Evolutionary conservation across 768 basidiomycete species (phyloP).

Genomic region (Tulasnella sp.): DNA sequence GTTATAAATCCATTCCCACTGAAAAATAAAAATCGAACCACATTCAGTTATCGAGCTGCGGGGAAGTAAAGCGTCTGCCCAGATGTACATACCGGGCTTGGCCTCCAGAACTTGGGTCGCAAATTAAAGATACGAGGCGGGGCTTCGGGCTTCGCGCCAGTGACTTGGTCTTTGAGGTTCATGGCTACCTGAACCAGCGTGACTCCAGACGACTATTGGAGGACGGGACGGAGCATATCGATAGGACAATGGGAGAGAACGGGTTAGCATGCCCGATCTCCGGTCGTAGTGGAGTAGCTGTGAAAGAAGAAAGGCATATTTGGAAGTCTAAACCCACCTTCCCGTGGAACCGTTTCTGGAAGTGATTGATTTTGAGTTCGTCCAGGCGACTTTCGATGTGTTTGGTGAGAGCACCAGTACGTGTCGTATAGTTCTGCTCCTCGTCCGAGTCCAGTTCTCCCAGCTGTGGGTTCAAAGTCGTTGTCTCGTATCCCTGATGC

Average conservation of each 20-base stretch:
- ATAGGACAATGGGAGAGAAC: neutral
- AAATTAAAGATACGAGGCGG: conserved; percentile 14
- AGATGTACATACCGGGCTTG: conserved; percentile 13
- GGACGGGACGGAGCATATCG: neutral
- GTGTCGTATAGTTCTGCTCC: neutral
- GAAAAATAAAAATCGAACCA: conserved; percentile 14
- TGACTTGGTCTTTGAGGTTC: conserved; percentile 46
- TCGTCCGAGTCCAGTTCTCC: neutral
- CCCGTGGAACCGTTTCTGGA: conserved; percentile 5
- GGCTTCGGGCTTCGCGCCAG: conserved; percentile 33
- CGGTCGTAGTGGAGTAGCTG: neutral
- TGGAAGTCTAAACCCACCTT: neutral
- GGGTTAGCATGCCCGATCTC: neutral
- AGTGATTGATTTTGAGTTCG: neutral
- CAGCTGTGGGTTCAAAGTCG: conserved; percentile 14
- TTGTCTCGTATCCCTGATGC: conserved; percentile 11
- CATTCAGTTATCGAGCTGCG: conserved; percentile 13
- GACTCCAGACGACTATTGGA: conserved; percentile 22
- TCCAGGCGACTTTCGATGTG: neutral
- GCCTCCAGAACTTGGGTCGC: conserved; percentile 13
- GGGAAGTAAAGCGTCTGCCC: conserved; percentile 18
- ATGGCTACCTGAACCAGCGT: conserved; percentile 44
- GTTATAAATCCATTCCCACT: conserved; percentile 27
- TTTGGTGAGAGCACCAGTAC: neutral
- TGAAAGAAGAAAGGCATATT: neutral